Evolutionary conservation across 2,329 filamentous ascomycete species (phyloP), one percentile per base, ranked within the genome.

Genomic region (Monilinia fructicola): DNA sequence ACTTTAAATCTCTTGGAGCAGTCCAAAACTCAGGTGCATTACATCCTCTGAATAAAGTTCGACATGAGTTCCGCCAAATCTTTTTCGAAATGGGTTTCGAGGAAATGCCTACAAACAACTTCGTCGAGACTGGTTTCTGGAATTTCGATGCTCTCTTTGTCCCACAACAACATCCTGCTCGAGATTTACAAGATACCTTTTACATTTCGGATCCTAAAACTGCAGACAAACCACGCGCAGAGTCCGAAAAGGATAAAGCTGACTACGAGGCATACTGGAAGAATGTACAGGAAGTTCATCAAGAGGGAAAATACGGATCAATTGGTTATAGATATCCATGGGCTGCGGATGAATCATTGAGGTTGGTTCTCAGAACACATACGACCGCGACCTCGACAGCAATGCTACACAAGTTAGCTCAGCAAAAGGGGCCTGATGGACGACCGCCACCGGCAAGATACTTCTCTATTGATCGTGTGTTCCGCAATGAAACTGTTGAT

Each of bases 11-110:
- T 3, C 80, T 88, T 46, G 87, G 87, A 28, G 81, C 84, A 3
- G 84, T 87, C 72, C 86, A 88, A 77, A 81, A 83, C 69, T 81
- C 86, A 18, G 86, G 87, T 62, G 84, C 86, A 18, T 79, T 85
- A 76, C 90, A 84, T 76, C 87, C 89, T 76, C 81, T 99, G 72
- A 97, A 93, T 81, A 98, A 98, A 83, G 94, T 98, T 74, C 90
- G 95, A 73, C 87, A 92, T 74, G 95, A 98, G 80, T 97, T 99
- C 85, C 85, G 95, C 67, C 91, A 95, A 77, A 97, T 99, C 77
- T 99, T 99, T 87, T 98, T 99, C 81, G 93, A 97, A 78, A 96
- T 97, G 89, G 95, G 94, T 64, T 99, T 98, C 82, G 89, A 94
- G 75, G 95, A 99, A 83, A 98, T 99, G 95, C 91, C 93, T 18